Base-by-base conservation (phyloP, 345 rosid species). In the Citrus medica region DNA sequence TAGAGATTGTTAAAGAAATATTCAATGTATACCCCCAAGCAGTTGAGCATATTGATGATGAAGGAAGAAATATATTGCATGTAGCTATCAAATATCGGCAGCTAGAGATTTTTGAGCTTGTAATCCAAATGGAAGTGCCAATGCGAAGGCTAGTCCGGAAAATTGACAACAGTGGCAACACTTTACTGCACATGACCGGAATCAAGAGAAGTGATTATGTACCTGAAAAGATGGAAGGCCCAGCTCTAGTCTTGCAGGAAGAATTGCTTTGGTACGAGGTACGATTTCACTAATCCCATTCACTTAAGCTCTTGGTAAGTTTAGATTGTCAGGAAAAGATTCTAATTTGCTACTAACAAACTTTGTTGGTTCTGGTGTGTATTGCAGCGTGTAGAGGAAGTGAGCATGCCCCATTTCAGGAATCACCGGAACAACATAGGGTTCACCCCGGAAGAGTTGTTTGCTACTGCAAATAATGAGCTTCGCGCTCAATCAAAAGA, bases 221-320 rank as follows among this genome's bases (percentile, higher is more conserved):
- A 13, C 51, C 51, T 46, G 51, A 46, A 46, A 46, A 46, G 51
- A 46, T 46, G 51, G 74, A 19, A 80, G 83, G 73, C 24, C 83
- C 76, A 0, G 86, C 78, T 3, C 67, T 83, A 19, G 81, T 77
- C 0, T 22, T 82, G 25, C 79, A 78, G 35, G 79, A 79, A 1
- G 87, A 86, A 22, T 21, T 80, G 53, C 51, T 9, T 17, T 82
- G 87, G 85, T 76, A 73, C 21, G 51, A 84, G 81, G 88, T 85
- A 12, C 40, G 76, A 9, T 25, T 70, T 68, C 51, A 46, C 21
- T 28, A 46, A 46, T 46, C 17, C 51, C 0, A 46, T 46, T 46
- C 0, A 46, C 51, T 9, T 9, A 40, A 40, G 46, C 46, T 46
- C 0, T 17, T 4, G 58, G 58, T 53, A 17, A 53, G 6, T 17